These are phyloP conservation scores for Leptodermis oblonga DNA, from an alignment of 257 asterid species.

Conservation along the genomic window DNA sequence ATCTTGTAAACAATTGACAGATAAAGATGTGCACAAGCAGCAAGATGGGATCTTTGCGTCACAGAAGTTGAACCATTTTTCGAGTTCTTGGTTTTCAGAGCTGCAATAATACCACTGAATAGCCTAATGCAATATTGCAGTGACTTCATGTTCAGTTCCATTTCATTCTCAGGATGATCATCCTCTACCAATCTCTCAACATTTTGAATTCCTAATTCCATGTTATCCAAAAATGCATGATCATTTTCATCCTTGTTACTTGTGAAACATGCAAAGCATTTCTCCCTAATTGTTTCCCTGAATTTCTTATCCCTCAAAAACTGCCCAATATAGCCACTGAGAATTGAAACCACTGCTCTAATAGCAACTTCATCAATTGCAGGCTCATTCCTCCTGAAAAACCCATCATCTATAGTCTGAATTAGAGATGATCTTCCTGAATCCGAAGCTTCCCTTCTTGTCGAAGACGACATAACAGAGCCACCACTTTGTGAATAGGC, in stretches of 20 bases:
- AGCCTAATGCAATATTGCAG: slow-evolving; percentile 45
- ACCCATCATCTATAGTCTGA: slow-evolving; percentile 19
- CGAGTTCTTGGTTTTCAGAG: slow-evolving; percentile 27
- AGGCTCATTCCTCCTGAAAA: slow-evolving; percentile 42
- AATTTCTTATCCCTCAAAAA: slow-evolving; percentile 41
- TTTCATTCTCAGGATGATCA: slow-evolving; percentile 18
- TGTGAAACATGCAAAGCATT: slow-evolving; percentile 46
- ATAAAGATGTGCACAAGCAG: slow-evolving; percentile 74
- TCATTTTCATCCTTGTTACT: slow-evolving; percentile 16
- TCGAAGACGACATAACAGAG: slow-evolving; percentile 36
- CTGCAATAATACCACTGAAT: slow-evolving; percentile 38
- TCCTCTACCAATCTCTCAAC: slow-evolving; percentile 47
- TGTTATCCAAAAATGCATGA: slow-evolving; percentile 26
- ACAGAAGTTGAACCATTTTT: slow-evolving; percentile 23
- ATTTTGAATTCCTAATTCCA: slow-evolving; percentile 50
- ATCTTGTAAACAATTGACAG: slow-evolving; percentile 59
- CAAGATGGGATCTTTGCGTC: slow-evolving; percentile 29
- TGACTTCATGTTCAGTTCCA: slow-evolving; percentile 39
- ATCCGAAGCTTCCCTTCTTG: slow-evolving; percentile 33
- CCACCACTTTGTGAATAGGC: slow-evolving; percentile 31
- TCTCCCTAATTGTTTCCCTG: slow-evolving; percentile 33
- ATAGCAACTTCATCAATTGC: slow-evolving; percentile 62
- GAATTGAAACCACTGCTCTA: slow-evolving; percentile 58
- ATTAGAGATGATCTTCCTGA: slow-evolving; percentile 32
- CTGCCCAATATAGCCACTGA: slow-evolving; percentile 52